Evolutionary conservation across 306 rosid species (phyloP), one percentile per base, ranked within the genome.

Genomic region (Rosa chinensis): DNA sequence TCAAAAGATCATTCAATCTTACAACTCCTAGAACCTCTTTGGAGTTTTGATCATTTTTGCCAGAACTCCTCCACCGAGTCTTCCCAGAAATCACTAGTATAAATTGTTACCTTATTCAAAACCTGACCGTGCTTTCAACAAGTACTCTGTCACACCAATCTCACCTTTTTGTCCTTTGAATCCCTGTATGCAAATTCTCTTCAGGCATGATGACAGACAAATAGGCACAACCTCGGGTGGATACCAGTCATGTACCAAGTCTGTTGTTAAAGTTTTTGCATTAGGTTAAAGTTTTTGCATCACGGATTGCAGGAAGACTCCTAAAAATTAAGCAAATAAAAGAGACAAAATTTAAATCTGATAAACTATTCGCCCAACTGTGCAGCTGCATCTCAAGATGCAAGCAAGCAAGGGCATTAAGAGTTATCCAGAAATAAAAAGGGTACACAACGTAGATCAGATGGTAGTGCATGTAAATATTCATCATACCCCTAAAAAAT

Each of bases 381-480:
- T 32, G 35, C 35, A 1, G 35, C 35, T 32, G 35, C 35, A 32
- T 32, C 35, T 32, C 35, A 32, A 32, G 35, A 32, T 32, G 35
- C 35, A 32, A 32, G 35, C 35, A 32, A 32, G 35, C 35, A 32
- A 32, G 35, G 35, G 35, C 35, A 2, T 32, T 32, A 32, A 32
- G 35, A 32, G 35, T 32, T 32, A 32, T 32, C 35, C 35, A 32
- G 35, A 32, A 32, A 28, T 8, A 35, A 64, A 35, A 70, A 32
- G 48, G 43, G 37, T 23, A 32, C 53, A 78, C 89, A 77, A 74
- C 80, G 68, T 81, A 81, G 98, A 90, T 89, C 93, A 91, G 96
- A 90, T 89, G 95, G 94, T 91, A 88, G 93, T 89, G 99, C 97
- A 94, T 91, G 97, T 87, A 56, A 23, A 8, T 71, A 78, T 81